phyloP scores from a whole-genome alignment of 2,329 filamentous ascomycete species.

The Chrysoporthe cubensis region DNA sequence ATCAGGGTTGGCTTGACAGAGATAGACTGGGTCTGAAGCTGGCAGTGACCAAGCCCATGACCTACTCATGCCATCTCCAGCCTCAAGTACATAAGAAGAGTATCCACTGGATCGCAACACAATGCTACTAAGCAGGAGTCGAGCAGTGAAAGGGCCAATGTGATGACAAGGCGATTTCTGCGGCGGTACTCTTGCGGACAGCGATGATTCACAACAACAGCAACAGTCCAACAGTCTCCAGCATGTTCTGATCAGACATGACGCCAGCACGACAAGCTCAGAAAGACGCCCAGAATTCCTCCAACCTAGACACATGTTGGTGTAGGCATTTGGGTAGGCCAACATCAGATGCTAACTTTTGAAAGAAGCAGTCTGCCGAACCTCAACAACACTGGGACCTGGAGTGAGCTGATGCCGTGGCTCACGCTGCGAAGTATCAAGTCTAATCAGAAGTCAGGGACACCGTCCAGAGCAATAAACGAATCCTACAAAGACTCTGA shows the following conservation, averaged over 20 bases:
- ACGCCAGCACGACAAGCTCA: neutral
- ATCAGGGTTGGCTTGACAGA: neutral
- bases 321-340: neutral
- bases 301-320: neutral
- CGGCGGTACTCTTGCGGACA: neutral
- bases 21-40: neutral
- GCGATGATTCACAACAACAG: neutral
- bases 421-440: neutral
- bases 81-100: neutral
- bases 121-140: neutral
- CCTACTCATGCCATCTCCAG: neutral
- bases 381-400: neutral
- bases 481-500: neutral
- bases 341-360: neutral
- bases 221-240: neutral
- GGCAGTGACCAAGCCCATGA: neutral
- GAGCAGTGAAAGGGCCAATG: neutral
- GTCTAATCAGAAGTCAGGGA: neutral
- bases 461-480: neutral
- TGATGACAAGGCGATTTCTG: neutral
- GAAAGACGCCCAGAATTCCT: neutral
- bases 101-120: neutral
- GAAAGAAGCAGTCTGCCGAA: neutral
- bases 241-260: neutral
- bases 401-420: neutral